A percentile compares a stretch with the other conserved stretches of the same genome.
phyloP scores from a whole-genome alignment of 2,329 filamentous ascomycete genomes.

The Fusarium floridanum region DNA sequence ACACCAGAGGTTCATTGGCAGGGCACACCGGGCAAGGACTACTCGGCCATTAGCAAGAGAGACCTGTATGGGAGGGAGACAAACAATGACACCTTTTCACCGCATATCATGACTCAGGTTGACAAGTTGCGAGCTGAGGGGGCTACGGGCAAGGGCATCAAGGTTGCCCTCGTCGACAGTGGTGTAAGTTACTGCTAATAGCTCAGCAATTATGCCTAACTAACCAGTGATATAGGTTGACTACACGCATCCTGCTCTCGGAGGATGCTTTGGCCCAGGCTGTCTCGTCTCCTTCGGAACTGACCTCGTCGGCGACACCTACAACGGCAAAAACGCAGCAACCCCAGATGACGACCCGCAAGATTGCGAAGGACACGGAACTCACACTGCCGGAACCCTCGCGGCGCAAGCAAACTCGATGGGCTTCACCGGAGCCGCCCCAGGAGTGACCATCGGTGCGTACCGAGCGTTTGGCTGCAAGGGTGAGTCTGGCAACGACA shows the following conservation, averaged over 20 bases:
- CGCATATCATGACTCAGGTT: conserved; percentile 69
- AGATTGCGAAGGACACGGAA: conserved; percentile 71
- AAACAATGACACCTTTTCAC: conserved; percentile 57
- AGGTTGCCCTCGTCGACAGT: conserved; percentile 66
- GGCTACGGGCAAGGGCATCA: conserved; percentile 64
- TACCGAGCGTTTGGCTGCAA: conserved; percentile 70
- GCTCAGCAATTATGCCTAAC: rapidly evolving
- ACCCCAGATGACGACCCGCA: conserved; percentile 65
- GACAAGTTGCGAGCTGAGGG: conserved; percentile 64
- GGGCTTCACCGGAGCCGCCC: conserved; percentile 69
- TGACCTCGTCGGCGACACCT: conserved; percentile 70
- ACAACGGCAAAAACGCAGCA: conserved; percentile 56
- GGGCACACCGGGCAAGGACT: conserved; percentile 51
- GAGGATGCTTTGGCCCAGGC: conserved; percentile 72
- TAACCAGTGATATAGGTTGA: conserved; percentile 59
- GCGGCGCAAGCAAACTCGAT: conserved; percentile 67
- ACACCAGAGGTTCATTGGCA: conserved; percentile 56
- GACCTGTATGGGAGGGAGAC: conserved; percentile 27
- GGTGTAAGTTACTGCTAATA: conserved; percentile 57
- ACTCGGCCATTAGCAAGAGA: conserved; percentile 35
- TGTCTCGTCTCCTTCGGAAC: conserved; percentile 70
- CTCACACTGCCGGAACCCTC: conserved; percentile 73
- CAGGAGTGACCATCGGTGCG: conserved; percentile 66
- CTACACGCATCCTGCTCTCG: conserved; percentile 73
- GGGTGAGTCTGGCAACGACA: conserved; percentile 64